Evolutionary conservation across 1,139 yeast species (phyloP), one percentile per base, ranked within the genome.

Genomic region (Sugiyamaella castrensis): DNA sequence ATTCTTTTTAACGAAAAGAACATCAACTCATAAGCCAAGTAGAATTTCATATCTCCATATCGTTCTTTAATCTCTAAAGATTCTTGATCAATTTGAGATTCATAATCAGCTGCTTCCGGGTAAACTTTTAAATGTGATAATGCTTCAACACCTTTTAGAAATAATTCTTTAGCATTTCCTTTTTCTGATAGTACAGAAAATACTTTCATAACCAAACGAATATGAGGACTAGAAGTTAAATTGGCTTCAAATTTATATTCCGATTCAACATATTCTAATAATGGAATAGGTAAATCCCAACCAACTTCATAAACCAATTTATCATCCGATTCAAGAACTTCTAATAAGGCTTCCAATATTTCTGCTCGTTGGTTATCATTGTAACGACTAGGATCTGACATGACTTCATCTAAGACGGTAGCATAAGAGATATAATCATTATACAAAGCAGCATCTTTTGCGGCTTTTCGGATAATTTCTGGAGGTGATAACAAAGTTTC

Each of bases 111-210:
- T n/a, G 50, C 54, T 2, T 51, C 57, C 2, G 54, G 55, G 9
- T 59, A 60, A 4, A 44, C 54, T 26, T 54, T 43, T 27, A 43
- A 42, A 1, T 67, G 55, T 5, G 75, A 61, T 27, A 87, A 62
- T 33, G 84, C 60, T 61, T 88, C 96, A 62, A 86, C 81, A 12
- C 79, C 69, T 56, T 84, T 82, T 50, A 89, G 67, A 45, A 87
- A 77, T 51, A 88, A 67, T 66, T 88, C 96, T 61, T 87, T 87
- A 10, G 91, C 81, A 61, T 86, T 87, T 8, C 96, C 96, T 50
- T 74, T 58, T 43, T 67, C 68, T 0, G 91, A 81, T 52, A 89
- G 71, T 19, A 77, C 65, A 51, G 77, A 79, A 62, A 84, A 84
- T 8, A 84, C 68, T 53, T 73, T 73, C 60, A 81, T 48, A 26